A percentile compares a stretch with the other conserved stretches of the same genome.
Conservation (phyloP, 208 protist genomes). For the Wallacemonas sp. region DNA sequence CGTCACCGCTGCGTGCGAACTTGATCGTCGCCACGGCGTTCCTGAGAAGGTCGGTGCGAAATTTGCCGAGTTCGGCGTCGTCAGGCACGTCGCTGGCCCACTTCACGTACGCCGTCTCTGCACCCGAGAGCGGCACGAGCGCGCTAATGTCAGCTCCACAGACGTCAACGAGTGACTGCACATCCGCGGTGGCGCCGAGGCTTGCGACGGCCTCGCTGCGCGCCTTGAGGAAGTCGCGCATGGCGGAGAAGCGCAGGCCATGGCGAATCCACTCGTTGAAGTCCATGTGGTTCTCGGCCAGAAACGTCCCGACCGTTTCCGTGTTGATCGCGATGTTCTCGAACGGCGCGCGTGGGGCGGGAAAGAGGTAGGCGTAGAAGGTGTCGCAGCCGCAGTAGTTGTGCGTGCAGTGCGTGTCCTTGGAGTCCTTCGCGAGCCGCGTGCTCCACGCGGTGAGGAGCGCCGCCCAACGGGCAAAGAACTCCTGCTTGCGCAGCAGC, state of each 20-base stretch:
- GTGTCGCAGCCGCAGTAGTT: conserved; percentile 31
- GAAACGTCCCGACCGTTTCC: conserved; percentile 47
- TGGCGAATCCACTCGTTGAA: conserved; percentile 56
- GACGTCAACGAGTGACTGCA: conserved; percentile 12
- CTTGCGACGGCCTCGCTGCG: conserved; percentile 10
- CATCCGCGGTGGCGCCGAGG: conserved; percentile 11
- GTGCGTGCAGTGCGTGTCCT: background rate
- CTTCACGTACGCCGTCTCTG: background rate
- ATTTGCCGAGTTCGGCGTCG: background rate
- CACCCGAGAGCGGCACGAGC: conserved; percentile 10
- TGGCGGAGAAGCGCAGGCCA: conserved; percentile 44
- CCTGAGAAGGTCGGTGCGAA: background rate
- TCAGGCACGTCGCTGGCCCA: background rate
- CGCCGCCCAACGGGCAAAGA: conserved; percentile 5
- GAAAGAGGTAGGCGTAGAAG: conserved; percentile 65
- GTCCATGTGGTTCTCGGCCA: conserved; percentile 68
- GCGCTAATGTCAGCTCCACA: conserved; percentile 18
- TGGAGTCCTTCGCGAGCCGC: background rate
- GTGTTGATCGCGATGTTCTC: conserved; percentile 38
- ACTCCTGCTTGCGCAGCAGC: conserved; percentile 8
- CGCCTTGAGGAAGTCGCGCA: conserved; percentile 23
- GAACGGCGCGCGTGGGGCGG: conserved; percentile 7
- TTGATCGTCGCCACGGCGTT: background rate
- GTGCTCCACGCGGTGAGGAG: background rate
- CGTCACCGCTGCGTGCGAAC: background rate